Base-by-base conservation (phyloP, 1,139 yeast species). In the Saccharomyces hybrid region DNA sequence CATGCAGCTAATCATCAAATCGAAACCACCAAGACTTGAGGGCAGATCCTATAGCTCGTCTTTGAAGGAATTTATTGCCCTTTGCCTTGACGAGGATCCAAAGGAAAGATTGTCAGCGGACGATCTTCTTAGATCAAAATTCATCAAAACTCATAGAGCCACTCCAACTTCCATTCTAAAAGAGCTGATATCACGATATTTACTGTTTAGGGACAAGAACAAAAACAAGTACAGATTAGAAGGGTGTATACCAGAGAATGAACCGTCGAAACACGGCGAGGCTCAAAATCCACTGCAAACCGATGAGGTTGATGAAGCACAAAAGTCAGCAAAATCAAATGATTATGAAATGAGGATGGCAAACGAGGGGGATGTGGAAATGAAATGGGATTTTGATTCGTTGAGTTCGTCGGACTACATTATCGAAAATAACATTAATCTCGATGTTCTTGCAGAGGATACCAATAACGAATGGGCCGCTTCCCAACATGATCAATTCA, bases 21-120 rank as follows among this genome's bases (percentile, higher is more conserved):
- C 88, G 63, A 88, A 91, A 51, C 99, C 99, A 5, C 96, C 99
- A 2, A 77, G 99, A 58, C 75, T 95, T 53, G 99, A 95, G 67
- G 98, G 99, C 5, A 75, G 93, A 53, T 89, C 84, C 59, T 89
- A 88, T 67, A 82, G 96, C 0, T 70, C 86, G 0, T 73, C 79
- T 0, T 74, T 93, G 56, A 95, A 91, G 65, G 99, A 95, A 70
- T 83, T 89, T 58, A 85, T 95, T 52, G 97, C 99, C 0, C 74
- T 87, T 51, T 93, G 98, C 72, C 76, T 95, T 51, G 98, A 93
- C 70, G 99, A 95, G 70, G 88, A 86, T 58, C 96, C 98, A 0
- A 84, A 82, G 25, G 96, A 88, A 64, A 78, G 99, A 62, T 87
- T 91, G 0, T 76, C 83, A 50, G 98, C 99, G 1, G 97, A 89